These are phyloP conservation scores for Paramecium caudatum DNA, from an alignment of 73 alveolate genomes.

Conservation along the genomic window DNA sequence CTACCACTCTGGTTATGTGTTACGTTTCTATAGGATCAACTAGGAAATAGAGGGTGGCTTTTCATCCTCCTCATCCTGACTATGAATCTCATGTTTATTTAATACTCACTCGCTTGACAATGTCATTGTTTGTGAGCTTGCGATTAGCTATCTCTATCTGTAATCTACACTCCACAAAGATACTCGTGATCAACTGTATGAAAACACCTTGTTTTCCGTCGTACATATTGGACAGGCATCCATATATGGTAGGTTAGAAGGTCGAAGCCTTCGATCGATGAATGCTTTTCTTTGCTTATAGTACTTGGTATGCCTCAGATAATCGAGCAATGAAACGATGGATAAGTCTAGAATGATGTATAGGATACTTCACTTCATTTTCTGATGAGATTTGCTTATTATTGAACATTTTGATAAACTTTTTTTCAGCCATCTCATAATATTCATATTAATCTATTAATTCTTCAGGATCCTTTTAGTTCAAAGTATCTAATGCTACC, in stretches of 20 bases:
- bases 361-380: constrained; percentile 11
- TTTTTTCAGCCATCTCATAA: neutral
- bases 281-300: constrained; percentile 2
- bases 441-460: constrained; percentile 22
- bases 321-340: constrained; percentile 44
- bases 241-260: constrained; percentile 34
- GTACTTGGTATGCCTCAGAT: neutral
- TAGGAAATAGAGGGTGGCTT: neutral
- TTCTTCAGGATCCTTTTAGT: neutral
- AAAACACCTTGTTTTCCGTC: constrained; percentile 35
- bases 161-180: constrained; percentile 26
- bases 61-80: constrained; percentile 22
- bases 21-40: neutral
- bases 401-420: neutral
- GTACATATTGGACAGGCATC: constrained; percentile 33
- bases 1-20: constrained; percentile 26
- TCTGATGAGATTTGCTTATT: neutral
- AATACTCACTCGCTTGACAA: constrained; percentile 47
- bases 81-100: constrained; percentile 37
- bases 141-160: constrained; percentile 2
- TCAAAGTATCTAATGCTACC: neutral
- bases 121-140: neutral
- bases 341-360: neutral
- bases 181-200: neutral
- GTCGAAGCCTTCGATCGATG: constrained; percentile 53